phyloP scores from a whole-genome alignment of 2,329 filamentous ascomycete species.

The Calonectria crousiana region DNA sequence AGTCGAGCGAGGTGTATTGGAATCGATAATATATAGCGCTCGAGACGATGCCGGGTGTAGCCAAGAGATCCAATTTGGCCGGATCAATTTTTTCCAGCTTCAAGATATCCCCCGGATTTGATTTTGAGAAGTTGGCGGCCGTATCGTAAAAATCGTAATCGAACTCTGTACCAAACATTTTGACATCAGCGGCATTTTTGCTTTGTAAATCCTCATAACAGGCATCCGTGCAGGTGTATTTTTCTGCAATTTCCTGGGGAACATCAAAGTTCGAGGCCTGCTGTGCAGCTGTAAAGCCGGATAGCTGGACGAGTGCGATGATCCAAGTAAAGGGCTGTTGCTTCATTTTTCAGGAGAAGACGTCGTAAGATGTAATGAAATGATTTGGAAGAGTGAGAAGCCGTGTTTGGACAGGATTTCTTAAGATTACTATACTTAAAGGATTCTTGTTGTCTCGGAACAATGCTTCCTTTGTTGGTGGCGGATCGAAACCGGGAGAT shows the following conservation, averaged over 20 bases:
- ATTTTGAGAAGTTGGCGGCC: not conserved
- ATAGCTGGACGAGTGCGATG: not conserved
- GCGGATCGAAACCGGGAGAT: not conserved
- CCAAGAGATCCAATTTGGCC: not conserved
- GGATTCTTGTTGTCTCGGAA: not conserved
- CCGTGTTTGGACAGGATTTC: not conserved
- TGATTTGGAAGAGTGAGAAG: too few relatives aligned
- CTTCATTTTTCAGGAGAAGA: not conserved
- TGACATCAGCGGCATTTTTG: not conserved
- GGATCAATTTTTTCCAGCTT: not conserved
- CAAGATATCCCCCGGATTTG: not conserved
- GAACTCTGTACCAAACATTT: not conserved
- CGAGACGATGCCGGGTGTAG: not conserved
- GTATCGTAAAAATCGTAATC: not conserved
- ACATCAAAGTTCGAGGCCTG: not conserved
- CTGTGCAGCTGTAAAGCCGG: not conserved
- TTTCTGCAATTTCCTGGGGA: not conserved
- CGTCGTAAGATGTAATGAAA: too few relatives aligned
- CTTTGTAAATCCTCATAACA: not conserved
- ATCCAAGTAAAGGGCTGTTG: too few relatives aligned
- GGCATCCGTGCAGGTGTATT: not conserved
- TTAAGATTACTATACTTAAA: too few relatives aligned
- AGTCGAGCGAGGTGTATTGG: not conserved
- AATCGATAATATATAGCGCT: not conserved
- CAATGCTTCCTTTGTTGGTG: not conserved